Evolutionary conservation across 1,284 basidiomycete species (phyloP), one percentile per base, ranked within the genome.

Genomic region (Uromyces viciae-fabae): DNA sequence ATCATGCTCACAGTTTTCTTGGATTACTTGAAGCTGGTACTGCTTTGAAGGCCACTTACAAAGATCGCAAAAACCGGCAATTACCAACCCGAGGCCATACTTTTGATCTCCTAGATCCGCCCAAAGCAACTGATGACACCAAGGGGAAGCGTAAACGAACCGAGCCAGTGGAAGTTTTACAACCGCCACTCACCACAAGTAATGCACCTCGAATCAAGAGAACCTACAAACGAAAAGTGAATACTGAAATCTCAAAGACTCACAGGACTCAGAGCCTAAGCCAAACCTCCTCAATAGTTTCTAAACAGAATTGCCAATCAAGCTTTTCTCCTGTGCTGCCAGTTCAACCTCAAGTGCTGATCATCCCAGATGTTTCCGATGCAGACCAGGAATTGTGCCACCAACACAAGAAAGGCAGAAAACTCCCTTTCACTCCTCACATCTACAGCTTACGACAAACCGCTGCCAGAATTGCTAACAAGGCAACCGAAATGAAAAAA

Each of bases 381-480:
- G n/a, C 17, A 19, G 25, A 64, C 9, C 17, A 64, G 5, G 60
- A 38, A 38, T 15, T 2, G 2, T 64, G 33, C 9, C 60, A 36
- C 40, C 33, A 64, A 64, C 33, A 19, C 33, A 64, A 64, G 17
- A 64, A 38, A 38, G 14, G 15, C 60, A 64, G 11, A 64, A 3
- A n/a, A 8, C 5, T 28, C 7, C 22, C 54, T 8, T 8, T 28
- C 22, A 56, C 54, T 22, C 7, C 31, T 64, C 60, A 64, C 33
- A 19, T 5, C 14, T 64, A 64, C 60, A 64, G 33, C 60, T 38
- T 64, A 64, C 60, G 60, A 38, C 60, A 64, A 38, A 56, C 54
- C 31, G 19, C 3, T n/a, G 36, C 33, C 3, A 8, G 25, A 64
- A 36, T n/a, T 36, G 11, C 9, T 3, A 31, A 17, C 22, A n/a